phyloP scores from a whole-genome alignment of 768 basidiomycete species.

The Termitomyces sp. region DNA sequence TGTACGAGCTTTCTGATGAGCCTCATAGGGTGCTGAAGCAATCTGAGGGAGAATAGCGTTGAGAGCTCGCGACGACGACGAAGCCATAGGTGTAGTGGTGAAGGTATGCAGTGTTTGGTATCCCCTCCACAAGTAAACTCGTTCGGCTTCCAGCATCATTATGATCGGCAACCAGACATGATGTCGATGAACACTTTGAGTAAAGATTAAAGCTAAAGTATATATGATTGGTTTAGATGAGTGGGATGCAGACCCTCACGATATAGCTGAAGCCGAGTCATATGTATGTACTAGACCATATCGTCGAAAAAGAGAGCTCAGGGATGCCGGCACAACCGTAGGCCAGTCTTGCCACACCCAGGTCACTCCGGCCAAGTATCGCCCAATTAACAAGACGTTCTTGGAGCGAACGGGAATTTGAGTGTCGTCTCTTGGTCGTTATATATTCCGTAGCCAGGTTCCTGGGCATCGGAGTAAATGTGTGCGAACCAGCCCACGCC shows the following conservation, averaged over 20 bases:
- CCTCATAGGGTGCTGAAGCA: slow-evolving; percentile 77
- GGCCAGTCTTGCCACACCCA: neutral
- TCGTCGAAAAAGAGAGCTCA: neutral
- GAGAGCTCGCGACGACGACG: slow-evolving; percentile 61
- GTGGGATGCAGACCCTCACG: neutral
- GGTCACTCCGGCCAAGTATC: too few relatives aligned
- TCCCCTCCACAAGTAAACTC: slow-evolving; percentile 1
- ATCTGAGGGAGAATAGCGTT: slow-evolving; percentile 77
- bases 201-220: neutral
- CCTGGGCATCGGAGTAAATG: slow-evolving; percentile 65
- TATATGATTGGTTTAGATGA: neutral
- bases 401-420: slow-evolving; percentile 67
- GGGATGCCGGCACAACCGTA: neutral
- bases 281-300: too few relatives aligned
- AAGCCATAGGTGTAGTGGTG: slow-evolving; percentile 15
- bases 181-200: neutral
- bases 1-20: slow-evolving; percentile 95
- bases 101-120: slow-evolving; percentile 10
- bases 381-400: slow-evolving; percentile 48
- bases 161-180: neutral
- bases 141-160: neutral
- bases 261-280: neutral
- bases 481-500: slow-evolving; percentile 84
- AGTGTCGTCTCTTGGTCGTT: slow-evolving; percentile 34
- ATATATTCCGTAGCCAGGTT: slow-evolving; percentile 73